Conservation (phyloP, 495 filamentous ascomycete genomes). For the Lasiosphaeria miniovina region DNA sequence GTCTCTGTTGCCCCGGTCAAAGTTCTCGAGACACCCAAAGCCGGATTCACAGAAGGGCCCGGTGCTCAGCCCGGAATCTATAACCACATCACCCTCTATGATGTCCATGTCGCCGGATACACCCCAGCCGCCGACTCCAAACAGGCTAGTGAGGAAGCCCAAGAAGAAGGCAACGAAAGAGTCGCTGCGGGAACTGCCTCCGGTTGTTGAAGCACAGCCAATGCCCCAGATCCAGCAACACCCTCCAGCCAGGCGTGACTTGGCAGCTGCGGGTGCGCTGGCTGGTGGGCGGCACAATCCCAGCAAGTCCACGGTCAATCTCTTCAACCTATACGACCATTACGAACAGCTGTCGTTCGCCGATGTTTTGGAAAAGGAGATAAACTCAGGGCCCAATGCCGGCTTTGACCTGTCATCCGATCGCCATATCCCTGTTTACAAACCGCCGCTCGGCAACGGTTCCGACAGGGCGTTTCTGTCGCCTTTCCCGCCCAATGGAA, state of each 20-base stretch:
- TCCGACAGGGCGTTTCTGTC: conserved; percentile 18
- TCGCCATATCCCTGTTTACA: conserved; percentile 13
- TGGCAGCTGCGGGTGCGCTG: background rate
- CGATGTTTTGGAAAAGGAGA: conserved; percentile 35
- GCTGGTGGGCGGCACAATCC: conserved; percentile 11
- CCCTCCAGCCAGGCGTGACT: conserved; percentile 41
- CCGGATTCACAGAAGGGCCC: conserved; percentile 17
- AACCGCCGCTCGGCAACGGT: conserved; percentile 10
- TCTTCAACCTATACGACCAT: conserved; percentile 49
- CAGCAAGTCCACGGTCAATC: conserved; percentile 29
- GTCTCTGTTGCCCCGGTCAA: conserved; percentile 23
- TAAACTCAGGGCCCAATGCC: conserved; percentile 8
- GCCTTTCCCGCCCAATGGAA: conserved; percentile 14
- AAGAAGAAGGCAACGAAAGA: conserved; percentile 32
- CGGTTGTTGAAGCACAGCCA: conserved; percentile 16
- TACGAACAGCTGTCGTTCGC: conserved; percentile 51
- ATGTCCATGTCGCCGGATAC: conserved; percentile 34
- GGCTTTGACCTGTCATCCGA: conserved; percentile 6
- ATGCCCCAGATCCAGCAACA: conserved; percentile 36
- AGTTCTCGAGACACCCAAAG: conserved; percentile 18
- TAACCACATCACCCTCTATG: conserved; percentile 40
- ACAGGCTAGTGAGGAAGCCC: conserved; percentile 26
- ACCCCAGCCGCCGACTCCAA: conserved; percentile 25
- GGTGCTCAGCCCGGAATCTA: conserved; percentile 28
- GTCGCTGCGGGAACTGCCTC: conserved; percentile 26